Evolutionary conservation across 805 yeast species (phyloP).

Genomic region (Clavispora santaluciae): DNA sequence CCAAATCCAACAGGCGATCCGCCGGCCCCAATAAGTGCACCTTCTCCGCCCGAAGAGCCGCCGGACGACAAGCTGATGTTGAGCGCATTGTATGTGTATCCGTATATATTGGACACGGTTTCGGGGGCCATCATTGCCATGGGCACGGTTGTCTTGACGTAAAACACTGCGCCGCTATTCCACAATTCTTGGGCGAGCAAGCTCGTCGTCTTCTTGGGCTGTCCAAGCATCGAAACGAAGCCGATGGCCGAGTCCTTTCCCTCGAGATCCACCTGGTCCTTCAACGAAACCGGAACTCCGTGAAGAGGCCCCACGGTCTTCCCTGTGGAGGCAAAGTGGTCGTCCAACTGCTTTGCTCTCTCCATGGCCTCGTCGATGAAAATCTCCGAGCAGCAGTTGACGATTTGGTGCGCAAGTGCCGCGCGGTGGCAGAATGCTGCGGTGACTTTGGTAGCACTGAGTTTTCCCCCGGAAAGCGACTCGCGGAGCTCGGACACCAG

Average conservation of each 20-base stretch:
- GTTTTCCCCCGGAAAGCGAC: background rate
- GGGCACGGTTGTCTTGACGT: constrained; percentile 60
- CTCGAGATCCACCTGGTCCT: constrained; percentile 1
- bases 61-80: constrained; percentile 55
- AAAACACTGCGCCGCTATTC: constrained; percentile 51
- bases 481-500: background rate
- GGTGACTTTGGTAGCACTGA: constrained; percentile 7
- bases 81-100: constrained; percentile 52
- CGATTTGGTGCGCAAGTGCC: constrained; percentile 21
- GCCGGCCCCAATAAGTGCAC: constrained; percentile 50
- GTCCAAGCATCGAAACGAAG: background rate
- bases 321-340: constrained; percentile 8
- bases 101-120: constrained; percentile 51
- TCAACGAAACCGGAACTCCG: constrained; percentile 2
- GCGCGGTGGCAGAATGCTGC: constrained; percentile 24
- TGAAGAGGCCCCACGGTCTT: constrained; percentile 8
- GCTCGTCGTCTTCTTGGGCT: background rate
- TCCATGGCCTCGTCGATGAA: constrained; percentile 18
- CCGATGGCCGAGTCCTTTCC: constrained; percentile 1
- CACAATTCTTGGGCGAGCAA: constrained; percentile 34
- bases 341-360: constrained; percentile 18
- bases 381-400: constrained; percentile 20
- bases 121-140: constrained; percentile 64
- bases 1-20: constrained; percentile 60
- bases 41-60: constrained; percentile 69